Evolutionary conservation across 78 protist species (phyloP), one percentile per base, ranked within the genome.

Genomic region (Polysphondylium violaceum): DNA sequence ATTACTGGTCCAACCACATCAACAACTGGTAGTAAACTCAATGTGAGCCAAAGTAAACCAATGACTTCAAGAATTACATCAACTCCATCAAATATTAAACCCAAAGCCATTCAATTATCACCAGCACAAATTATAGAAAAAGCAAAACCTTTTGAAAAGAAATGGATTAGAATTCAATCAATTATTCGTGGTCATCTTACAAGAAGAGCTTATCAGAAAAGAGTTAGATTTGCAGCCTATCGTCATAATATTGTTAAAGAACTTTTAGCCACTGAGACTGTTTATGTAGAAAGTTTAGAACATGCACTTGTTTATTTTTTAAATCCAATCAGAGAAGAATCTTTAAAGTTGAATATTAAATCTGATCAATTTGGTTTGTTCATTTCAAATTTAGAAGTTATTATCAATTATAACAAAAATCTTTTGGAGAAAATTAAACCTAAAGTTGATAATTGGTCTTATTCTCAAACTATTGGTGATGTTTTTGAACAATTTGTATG

Each of bases 241-340:
- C 25, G 91, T 29, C 91, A 83, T n/a, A 83, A 83, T 14, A 83
- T 83, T 27, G 79, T 83, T 0, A 67, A 83, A 21, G 91, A 83
- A 25, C 33, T 83, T 5, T 67, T 83, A 4, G 60, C 91, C 14
- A 83, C 91, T 4, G 91, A 83, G 44, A 53, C 55, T 1, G 64
- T 83, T 47, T 83, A 83, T 31, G 76, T 83, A 2, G 51, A 67
- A 21, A 83, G 61, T 31, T 33, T 83, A 29, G 73, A 51, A n/a
- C 64, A 83, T 69, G 47, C 69, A 8, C 35, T 21, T 0, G 23
- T 44, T 1, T 63, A 55, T 67, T 83, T 69, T n/a, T 83, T 83
- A 31, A 74, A 83, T 41, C 91, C 77, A 69, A 51, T 83, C 55
- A 41, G 33, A 8, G 75, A 67, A 12, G 76, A 83, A 38, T 74